These are phyloP conservation scores for Leccinum truebloodii DNA, from an alignment of 768 basidiomycete species.

Conservation along the genomic window DNA sequence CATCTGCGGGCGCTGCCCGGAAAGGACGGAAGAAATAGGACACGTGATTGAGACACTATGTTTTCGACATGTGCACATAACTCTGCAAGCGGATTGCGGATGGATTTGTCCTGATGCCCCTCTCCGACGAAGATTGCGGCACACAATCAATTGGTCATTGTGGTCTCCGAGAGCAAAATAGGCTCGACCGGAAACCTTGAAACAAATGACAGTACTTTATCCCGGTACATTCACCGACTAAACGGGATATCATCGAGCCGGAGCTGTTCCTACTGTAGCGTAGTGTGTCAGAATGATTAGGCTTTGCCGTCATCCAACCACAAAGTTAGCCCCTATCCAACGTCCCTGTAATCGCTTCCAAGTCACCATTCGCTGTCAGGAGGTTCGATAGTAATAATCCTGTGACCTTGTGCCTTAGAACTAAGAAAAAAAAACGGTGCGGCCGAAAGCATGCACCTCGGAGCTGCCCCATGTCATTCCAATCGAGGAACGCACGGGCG, in stretches of 20 bases:
- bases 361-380: slow-evolving; percentile 1
- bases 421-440: slow-evolving; percentile 1
- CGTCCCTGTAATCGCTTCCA: neutral
- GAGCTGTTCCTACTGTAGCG: neutral
- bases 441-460: slow-evolving; percentile 11
- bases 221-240: neutral
- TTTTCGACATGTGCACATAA: neutral
- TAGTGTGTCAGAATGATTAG: neutral
- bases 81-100: neutral
- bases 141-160: slow-evolving; percentile 1
- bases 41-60: neutral
- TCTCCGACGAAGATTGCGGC: neutral
- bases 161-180: neutral
- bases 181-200: neutral
- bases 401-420: slow-evolving; percentile 7
- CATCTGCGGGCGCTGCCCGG: slow-evolving; percentile 30
- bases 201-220: neutral
- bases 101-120: slow-evolving; percentile 5
- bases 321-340: slow-evolving; percentile 11
- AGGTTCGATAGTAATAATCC: slow-evolving; percentile 4
- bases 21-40: slow-evolving; percentile 46
- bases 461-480: slow-evolving; percentile 1
- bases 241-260: neutral
- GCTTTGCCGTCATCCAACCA: slow-evolving; percentile 1
- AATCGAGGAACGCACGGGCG: slow-evolving; percentile 10